phyloP scores from a whole-genome alignment of 495 filamentous ascomycete genomes.

The Friedmanniomyces endolithicus region DNA sequence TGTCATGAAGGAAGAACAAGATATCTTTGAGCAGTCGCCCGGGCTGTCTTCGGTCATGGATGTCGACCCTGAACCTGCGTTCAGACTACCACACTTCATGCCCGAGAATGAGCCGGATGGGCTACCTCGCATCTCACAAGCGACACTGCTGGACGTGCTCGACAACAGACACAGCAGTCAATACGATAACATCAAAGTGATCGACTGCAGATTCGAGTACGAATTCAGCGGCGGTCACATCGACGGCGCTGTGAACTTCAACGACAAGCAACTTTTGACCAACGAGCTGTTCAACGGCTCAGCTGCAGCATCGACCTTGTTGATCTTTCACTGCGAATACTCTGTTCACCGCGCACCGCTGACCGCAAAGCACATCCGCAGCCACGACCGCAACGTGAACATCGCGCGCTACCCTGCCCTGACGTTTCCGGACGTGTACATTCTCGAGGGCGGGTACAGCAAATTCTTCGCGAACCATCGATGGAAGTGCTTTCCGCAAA shows the following conservation, averaged over 20 bases:
- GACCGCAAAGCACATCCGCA: constrained; percentile 69
- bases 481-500: constrained; percentile 73
- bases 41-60: constrained; percentile 63
- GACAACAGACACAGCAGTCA: constrained; percentile 66
- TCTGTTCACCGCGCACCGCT: constrained; percentile 94
- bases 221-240: constrained; percentile 97
- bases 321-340: constrained; percentile 97
- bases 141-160: constrained; percentile 70
- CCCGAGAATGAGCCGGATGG: constrained; percentile 67
- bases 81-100: constrained; percentile 71
- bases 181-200: constrained; percentile 66
- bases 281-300: constrained; percentile 55
- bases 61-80: constrained; percentile 52
- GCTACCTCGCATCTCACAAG: constrained; percentile 73
- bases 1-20: constrained; percentile 57
- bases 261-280: constrained; percentile 80
- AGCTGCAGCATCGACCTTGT: constrained; percentile 53
- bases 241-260: constrained; percentile 81
- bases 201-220: constrained; percentile 98
- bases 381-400: constrained; percentile 74
- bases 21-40: constrained; percentile 40
- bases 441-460: constrained; percentile 92
- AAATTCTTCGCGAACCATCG: constrained; percentile 72
- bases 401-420: constrained; percentile 71
- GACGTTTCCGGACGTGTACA: constrained; percentile 90